These are phyloP conservation scores for Amauroascus verrucosus DNA, from an alignment of 2,329 filamentous ascomycete genomes.

Conservation along the genomic window DNA sequence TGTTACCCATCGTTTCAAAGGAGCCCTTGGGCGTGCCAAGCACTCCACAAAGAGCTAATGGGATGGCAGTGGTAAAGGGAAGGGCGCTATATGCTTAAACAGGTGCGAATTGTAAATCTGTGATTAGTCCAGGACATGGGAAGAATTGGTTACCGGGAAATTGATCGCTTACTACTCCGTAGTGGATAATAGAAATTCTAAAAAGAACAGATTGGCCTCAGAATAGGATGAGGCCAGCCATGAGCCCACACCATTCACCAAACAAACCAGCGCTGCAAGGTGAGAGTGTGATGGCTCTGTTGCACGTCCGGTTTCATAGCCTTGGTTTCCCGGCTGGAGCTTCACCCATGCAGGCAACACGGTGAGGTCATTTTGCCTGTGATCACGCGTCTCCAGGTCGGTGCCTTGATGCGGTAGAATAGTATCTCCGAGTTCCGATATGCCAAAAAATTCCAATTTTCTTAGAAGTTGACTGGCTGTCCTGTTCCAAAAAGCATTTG, in stretches of 20 bases:
- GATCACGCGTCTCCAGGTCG: slow-evolving; percentile 10
- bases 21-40: neutral
- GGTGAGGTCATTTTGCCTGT: slow-evolving; percentile 12
- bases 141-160: neutral
- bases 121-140: neutral
- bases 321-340: neutral
- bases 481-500: too few relatives aligned
- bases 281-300: neutral
- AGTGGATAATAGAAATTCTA: neutral
- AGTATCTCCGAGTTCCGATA: neutral
- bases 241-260: slow-evolving; percentile 2
- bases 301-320: slow-evolving; percentile 6
- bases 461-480: too few relatives aligned
- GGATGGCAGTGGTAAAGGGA: neutral
- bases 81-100: neutral
- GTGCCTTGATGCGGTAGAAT: slow-evolving; percentile 7
- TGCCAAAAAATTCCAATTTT: too few relatives aligned
- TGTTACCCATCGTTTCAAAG: neutral
- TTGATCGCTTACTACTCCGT: neutral
- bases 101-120: neutral
- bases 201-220: slow-evolving; percentile 6
- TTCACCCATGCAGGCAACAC: neutral
- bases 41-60: neutral
- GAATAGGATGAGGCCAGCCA: neutral
- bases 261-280: neutral